phyloP scores from a whole-genome alignment of 345 rosid genomes.

The Salix suchowensis region DNA sequence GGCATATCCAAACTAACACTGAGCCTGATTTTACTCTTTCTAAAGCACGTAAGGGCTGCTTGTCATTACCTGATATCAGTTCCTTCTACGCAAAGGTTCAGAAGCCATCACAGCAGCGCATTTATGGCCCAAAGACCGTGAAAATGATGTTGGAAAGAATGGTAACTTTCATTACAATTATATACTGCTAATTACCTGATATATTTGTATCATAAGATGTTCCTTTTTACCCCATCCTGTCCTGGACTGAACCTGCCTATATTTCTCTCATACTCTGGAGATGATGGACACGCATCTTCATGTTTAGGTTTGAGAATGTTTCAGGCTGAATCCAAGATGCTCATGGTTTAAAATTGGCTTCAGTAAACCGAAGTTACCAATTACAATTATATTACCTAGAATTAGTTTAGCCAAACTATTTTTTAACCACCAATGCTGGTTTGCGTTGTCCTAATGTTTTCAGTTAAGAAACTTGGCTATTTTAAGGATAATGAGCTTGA shows the following conservation, averaged over 20 bases:
- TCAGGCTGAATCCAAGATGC: not conserved
- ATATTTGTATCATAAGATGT: not conserved
- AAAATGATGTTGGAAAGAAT: slow-evolving; percentile 72
- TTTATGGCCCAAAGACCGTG: slow-evolving; percentile 75
- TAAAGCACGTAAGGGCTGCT: slow-evolving; percentile 76
- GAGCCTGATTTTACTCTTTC: slow-evolving; percentile 76
- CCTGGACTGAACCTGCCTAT: not conserved
- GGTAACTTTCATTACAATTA: slow-evolving; percentile 39
- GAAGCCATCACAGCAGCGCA: slow-evolving; percentile 72
- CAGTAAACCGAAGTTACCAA: not conserved
- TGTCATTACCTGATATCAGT: slow-evolving; percentile 76
- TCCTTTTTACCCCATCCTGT: not conserved
- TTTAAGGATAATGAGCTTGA: not conserved
- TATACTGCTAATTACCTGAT: not conserved
- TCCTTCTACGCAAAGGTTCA: slow-evolving; percentile 87
- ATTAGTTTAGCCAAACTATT: not conserved
- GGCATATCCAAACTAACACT: slow-evolving; percentile 82
- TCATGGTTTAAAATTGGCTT: not conserved
- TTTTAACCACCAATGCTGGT: not conserved
- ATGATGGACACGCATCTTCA: not conserved
- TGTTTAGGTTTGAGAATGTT: not conserved
- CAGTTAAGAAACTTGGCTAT: not conserved
- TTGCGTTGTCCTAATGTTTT: not conserved
- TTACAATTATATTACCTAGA: not conserved
- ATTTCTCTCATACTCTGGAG: not conserved